These are phyloP conservation scores for Pythium sukuiense DNA, from an alignment of 352 stramenopile species.

Conservation along the genomic window DNA sequence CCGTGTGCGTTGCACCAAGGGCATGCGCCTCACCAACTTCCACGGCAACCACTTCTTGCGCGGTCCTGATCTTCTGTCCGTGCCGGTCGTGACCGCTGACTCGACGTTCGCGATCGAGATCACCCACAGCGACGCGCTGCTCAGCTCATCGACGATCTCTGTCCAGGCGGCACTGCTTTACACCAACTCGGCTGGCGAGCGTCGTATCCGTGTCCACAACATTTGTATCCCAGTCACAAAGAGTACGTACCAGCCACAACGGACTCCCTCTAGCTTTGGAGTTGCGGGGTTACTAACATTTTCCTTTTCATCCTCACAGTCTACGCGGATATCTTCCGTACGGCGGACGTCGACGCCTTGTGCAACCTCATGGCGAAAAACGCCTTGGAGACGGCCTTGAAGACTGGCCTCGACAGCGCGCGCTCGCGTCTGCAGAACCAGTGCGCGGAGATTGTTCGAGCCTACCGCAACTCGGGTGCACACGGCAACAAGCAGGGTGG, in stretches of 20 bases:
- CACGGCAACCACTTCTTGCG: constrained; percentile 99
- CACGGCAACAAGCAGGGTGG: constrained; percentile 66
- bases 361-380: constrained; percentile 95
- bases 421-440: constrained; percentile 91
- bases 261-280: background rate
- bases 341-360: constrained; percentile 92
- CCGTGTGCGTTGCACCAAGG: constrained; percentile 96
- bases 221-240: constrained; percentile 93
- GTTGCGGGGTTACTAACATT: background rate
- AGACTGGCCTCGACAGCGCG: constrained; percentile 94
- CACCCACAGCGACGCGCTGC: constrained; percentile 94
- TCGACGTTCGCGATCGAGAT: constrained; percentile 97
- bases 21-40: constrained; percentile 97
- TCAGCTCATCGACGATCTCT: constrained; percentile 93
- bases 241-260: constrained; percentile 45
- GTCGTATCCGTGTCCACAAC: constrained; percentile 98
- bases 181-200: constrained; percentile 96
- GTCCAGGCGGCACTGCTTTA: constrained; percentile 98
- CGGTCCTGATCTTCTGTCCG: constrained; percentile 95
- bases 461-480: constrained; percentile 83
- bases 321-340: constrained; percentile 90
- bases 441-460: constrained; percentile 93
- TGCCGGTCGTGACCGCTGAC: constrained; percentile 96
- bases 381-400: constrained; percentile 93
- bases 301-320: constrained; percentile 39